These are phyloP conservation scores for Colletotrichum destructivum DNA, from an alignment of 2,329 filamentous ascomycete genomes.

Conservation along the genomic window DNA sequence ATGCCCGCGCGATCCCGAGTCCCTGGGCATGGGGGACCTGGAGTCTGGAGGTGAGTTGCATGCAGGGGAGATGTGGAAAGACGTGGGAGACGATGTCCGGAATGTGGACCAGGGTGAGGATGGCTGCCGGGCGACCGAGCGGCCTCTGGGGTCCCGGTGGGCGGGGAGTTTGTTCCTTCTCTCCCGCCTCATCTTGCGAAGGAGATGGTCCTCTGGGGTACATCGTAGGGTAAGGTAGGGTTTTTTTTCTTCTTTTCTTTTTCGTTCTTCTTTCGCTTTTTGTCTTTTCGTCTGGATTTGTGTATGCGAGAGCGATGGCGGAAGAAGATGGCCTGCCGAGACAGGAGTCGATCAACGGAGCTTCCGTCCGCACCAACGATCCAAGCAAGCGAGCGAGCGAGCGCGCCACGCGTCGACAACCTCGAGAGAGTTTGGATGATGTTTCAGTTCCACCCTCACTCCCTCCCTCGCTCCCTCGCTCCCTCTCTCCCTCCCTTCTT, in stretches of 20 bases:
- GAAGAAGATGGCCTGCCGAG: background rate
- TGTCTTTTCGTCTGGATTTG: slow-evolving; percentile 1
- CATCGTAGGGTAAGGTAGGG: too few relatives aligned
- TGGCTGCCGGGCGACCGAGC: background rate
- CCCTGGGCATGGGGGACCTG: background rate
- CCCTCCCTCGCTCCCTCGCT: background rate
- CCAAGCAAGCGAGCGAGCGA: slow-evolving; percentile 19
- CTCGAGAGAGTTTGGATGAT: slow-evolving; percentile 28
- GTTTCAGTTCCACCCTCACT: slow-evolving; percentile 29
- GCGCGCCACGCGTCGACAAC: slow-evolving; percentile 24
- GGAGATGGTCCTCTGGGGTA: too few relatives aligned
- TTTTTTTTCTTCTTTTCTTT: background rate
- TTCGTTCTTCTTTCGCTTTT: too few relatives aligned
- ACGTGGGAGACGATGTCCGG: background rate
- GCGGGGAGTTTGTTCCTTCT: background rate
- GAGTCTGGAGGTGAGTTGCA: background rate
- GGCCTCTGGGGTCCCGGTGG: background rate
- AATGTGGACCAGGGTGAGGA: background rate
- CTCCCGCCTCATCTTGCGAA: background rate
- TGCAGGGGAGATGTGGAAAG: background rate
- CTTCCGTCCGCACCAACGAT: slow-evolving; percentile 16
- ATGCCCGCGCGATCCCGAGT: background rate
- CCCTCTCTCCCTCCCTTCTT: too few relatives aligned
- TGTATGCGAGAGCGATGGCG: background rate
- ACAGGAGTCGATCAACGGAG: background rate